These are phyloP conservation scores for Blastomyces parvus DNA, from an alignment of 2,329 filamentous ascomycete species.

Conservation along the genomic window DNA sequence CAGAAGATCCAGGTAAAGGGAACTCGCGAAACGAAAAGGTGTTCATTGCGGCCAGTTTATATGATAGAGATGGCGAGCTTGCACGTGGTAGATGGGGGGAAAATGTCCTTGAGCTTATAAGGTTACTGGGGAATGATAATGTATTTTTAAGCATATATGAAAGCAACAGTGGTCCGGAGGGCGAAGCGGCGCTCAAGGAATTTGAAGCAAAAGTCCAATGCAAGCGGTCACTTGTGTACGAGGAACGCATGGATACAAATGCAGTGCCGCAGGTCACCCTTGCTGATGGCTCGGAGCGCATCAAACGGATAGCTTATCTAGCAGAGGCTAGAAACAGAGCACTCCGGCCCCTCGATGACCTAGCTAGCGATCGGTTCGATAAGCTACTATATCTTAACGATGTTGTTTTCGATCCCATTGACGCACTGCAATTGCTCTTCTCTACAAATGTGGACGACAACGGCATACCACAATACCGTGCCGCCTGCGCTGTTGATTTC, in stretches of 20 bases:
- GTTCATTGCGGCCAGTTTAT: conserved; percentile 65
- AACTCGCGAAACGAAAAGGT: conserved; percentile 54
- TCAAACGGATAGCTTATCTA: conserved; percentile 65
- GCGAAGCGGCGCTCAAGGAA: conserved; percentile 44
- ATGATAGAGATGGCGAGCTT: conserved; percentile 53
- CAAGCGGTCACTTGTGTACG: conserved; percentile 48
- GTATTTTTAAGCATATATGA: conserved; percentile 66
- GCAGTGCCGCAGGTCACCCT: conserved; percentile 51
- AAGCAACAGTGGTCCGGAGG: conserved; percentile 54
- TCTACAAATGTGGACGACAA: conserved; percentile 47
- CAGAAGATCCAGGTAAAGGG: conserved; percentile 33
- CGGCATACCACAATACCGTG: conserved; percentile 52
- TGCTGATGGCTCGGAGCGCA: conserved; percentile 52
- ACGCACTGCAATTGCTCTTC: conserved; percentile 52
- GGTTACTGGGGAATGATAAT: conserved; percentile 57
- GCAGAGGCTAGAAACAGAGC: conserved; percentile 64
- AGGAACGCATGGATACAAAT: conserved; percentile 49
- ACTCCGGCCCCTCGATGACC: conserved; percentile 50
- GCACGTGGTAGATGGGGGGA: conserved; percentile 56
- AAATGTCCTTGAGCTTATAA: conserved; percentile 51
- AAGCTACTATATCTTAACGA: conserved; percentile 58
- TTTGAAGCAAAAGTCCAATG: conserved; percentile 45
- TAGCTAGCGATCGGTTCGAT: conserved; percentile 40
- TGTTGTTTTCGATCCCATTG: conserved; percentile 51
- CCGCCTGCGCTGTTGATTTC: conserved; percentile 67